Evolutionary conservation across 495 filamentous ascomycete genomes (phyloP), one percentile per base, ranked within the genome.

Genomic region (Pseudevernia furfuracea): DNA sequence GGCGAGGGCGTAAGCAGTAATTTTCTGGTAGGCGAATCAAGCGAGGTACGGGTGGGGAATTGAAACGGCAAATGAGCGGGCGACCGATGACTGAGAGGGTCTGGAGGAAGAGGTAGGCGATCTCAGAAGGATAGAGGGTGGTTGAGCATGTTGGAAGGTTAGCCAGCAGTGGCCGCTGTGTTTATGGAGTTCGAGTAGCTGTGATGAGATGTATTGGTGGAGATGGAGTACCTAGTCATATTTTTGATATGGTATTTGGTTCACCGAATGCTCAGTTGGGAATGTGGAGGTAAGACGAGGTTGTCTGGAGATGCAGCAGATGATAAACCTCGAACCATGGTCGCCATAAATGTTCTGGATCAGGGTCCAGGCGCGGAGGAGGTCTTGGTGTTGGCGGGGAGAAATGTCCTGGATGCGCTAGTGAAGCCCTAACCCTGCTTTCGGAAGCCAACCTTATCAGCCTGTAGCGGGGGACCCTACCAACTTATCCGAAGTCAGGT

Each of bases 1-100:
- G 53, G 37, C 39, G 30, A 37, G 36, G 44, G 30, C 53, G 61
- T 63, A 63, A 63, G 61, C 61, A 63, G 61, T 9, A 10, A 21
- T 4, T 21, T n/a, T 21, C 8, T 34, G 30, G 14, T 15, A 55
- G 17, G 30, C 52, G 15, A 10, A 32, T 19, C 14, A 53, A 53
- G 49, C 49, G 28, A 28, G 28, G 25, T 32, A 21, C 30, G 17
- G 17, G 25, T 32, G 52, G 1, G 6, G 21, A 55, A 1, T 10
- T 34, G 14, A 3, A 1, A 21, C 1, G 7, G 28, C 19, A 17
- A 44, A 19, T 8, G 15, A 34, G 30, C 10, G 30, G 30, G 19
- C 7, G 52, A 55, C 8, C 14, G 17, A n/a, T 34, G 15, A 34
- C 11, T 8, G 30, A 12, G 4, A 8, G 30, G 15, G 30, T n/a